phyloP scores from a whole-genome alignment of 2,329 filamentous ascomycete species.

The Pestalotiopsis sp. region DNA sequence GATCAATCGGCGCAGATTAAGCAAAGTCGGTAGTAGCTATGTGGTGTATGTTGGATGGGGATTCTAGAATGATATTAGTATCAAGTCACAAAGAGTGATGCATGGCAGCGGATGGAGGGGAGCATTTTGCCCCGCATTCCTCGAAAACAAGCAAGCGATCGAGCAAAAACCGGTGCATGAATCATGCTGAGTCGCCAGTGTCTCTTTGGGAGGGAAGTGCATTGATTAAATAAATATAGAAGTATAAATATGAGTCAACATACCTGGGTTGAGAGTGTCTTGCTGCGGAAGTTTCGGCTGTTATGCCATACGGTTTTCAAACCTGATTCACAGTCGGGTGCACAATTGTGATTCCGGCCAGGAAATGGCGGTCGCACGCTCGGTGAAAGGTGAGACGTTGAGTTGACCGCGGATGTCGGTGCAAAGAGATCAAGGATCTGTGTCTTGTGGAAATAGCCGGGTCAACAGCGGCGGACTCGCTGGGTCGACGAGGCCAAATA shows the following conservation, averaged over 20 bases:
- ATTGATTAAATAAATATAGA: neutral
- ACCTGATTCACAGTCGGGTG: neutral
- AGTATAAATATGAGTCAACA: neutral
- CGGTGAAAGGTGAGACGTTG: neutral
- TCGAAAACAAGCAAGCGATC: constrained; percentile 15
- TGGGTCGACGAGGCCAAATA: neutral
- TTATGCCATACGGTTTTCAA: neutral
- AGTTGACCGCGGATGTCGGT: neutral
- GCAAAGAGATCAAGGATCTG: neutral
- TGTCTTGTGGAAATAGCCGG: neutral
- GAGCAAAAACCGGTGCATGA: neutral
- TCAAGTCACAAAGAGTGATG: neutral
- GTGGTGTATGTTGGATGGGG: neutral
- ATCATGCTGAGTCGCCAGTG: neutral
- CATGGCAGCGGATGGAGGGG: constrained; percentile 18
- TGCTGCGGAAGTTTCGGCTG: neutral
- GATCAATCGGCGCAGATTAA: neutral
- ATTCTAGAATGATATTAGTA: neutral
- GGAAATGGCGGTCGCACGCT: neutral
- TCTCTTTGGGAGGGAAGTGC: neutral
- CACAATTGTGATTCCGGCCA: neutral
- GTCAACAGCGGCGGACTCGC: neutral
- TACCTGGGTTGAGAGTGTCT: neutral
- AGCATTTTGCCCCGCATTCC: constrained; percentile 28
- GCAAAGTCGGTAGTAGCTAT: neutral